Conservation (phyloP, 768 basidiomycete species). For the Hypholoma fasciculare region DNA sequence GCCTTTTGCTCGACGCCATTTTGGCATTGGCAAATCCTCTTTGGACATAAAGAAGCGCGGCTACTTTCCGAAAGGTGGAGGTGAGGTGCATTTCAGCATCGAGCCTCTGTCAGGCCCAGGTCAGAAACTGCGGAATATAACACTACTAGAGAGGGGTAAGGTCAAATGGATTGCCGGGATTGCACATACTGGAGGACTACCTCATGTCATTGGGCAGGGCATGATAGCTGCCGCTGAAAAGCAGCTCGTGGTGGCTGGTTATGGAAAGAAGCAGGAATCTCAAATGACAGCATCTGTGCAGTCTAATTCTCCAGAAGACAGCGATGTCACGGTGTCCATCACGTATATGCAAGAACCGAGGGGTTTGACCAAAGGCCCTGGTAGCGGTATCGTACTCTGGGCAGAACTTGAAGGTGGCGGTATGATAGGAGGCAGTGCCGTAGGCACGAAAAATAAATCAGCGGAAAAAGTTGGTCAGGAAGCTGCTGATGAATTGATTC, state of each 20-base stretch:
- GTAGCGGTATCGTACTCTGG: conserved; percentile 75
- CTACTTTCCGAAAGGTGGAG: conserved; percentile 76
- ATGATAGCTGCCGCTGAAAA: conserved; percentile 57
- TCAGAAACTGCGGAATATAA: conserved; percentile 38
- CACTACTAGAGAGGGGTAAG: conserved; percentile 55
- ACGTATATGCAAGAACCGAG: conserved; percentile 40
- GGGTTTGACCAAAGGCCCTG: conserved; percentile 52
- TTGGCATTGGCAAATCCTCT: conserved; percentile 40
- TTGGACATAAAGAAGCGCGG: conserved; percentile 59
- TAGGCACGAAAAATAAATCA: conserved; percentile 51
- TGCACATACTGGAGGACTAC: conserved; percentile 70
- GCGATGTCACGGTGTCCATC: conserved; percentile 39
- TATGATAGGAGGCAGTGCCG: conserved; percentile 66
- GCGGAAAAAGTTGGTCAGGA: conserved; percentile 52
- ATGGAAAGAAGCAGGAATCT: conserved; percentile 9
- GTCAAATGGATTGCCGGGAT: conserved; percentile 53
- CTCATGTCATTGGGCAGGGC: conserved; percentile 48
- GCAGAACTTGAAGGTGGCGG: conserved; percentile 72
- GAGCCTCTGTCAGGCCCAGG: conserved; percentile 37
- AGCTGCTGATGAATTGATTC: conserved; percentile 60
- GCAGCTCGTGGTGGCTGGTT: conserved; percentile 41
- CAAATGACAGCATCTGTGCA: not conserved
- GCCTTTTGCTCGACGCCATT: conserved; percentile 64
- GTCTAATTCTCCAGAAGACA: conserved; percentile 6
- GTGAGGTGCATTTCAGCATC: conserved; percentile 49